phyloP scores from a whole-genome alignment of 2,329 filamentous ascomycete genomes.

The Diaporthe australafricana region DNA sequence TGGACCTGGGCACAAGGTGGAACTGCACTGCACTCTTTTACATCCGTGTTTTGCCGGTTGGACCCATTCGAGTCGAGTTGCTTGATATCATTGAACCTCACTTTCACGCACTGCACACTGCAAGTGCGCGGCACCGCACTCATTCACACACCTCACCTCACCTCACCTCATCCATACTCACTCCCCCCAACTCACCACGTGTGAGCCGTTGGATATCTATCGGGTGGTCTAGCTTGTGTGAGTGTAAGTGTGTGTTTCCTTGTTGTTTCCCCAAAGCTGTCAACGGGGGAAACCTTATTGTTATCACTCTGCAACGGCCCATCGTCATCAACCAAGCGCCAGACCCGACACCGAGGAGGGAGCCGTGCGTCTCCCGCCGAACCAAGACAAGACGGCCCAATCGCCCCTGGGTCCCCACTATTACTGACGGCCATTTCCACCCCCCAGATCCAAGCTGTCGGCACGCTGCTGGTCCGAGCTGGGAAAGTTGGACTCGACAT shows the following conservation, averaged over 20 bases:
- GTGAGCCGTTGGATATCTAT: not conserved
- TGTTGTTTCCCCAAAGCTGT: not conserved
- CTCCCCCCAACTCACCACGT: not conserved
- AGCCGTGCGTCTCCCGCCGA: slow-evolving; percentile 22
- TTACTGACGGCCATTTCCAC: slow-evolving; percentile 6
- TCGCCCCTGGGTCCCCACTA: slow-evolving; percentile 11
- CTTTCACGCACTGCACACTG: not conserved
- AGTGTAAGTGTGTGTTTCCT: not conserved
- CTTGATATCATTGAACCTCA: slow-evolving; percentile 17
- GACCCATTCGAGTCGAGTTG: not conserved
- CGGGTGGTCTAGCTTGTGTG: not conserved
- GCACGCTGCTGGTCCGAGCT: slow-evolving; percentile 36
- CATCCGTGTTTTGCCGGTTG: slow-evolving; percentile 27
- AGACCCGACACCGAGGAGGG: slow-evolving; percentile 20
- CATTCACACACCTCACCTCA: not conserved
- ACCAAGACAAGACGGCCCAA: not conserved
- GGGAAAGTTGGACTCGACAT: slow-evolving; percentile 18
- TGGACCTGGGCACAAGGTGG: slow-evolving; percentile 20
- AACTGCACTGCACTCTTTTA: slow-evolving; percentile 20
- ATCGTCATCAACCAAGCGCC: not conserved
- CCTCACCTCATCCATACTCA: not conserved
- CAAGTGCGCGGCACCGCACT: not conserved
- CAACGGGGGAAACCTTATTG: not conserved
- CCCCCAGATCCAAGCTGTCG: slow-evolving; percentile 33
- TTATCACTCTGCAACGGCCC: not conserved